These are phyloP conservation scores for Ichthyophthirius multifiliis DNA, from an alignment of 169 alveolate species.

Conservation along the genomic window DNA sequence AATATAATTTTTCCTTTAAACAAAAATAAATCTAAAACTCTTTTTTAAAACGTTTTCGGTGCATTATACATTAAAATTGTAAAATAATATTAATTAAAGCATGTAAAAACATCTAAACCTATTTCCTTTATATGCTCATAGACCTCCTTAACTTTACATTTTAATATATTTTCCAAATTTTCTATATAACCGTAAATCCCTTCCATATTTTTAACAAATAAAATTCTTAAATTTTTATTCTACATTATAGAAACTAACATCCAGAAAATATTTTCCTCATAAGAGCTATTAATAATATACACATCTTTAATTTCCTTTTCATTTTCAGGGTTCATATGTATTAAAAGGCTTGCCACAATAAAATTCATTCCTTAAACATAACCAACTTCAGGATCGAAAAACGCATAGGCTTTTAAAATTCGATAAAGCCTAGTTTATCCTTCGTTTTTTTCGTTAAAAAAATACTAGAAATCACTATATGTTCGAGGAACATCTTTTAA, in stretches of 20 bases:
- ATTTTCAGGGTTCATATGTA: conserved; percentile 17
- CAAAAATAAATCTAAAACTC: conserved; percentile 6
- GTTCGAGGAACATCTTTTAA: not conserved
- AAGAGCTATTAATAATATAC: not conserved
- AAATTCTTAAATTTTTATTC: not conserved
- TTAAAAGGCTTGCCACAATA: not conserved
- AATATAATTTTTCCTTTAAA: not conserved
- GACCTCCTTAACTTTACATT: no score
- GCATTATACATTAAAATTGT: conserved; percentile 8
- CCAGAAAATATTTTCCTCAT: conserved; percentile 3
- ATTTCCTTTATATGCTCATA: no score
- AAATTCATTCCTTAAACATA: conserved; percentile 21
- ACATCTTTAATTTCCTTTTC: not conserved
- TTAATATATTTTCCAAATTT: no score
- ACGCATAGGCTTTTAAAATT: not conserved
- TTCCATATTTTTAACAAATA: not conserved
- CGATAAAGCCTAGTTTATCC: not conserved
- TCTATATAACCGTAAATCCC: no score
- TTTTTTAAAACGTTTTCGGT: not conserved
- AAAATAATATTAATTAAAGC: not conserved
- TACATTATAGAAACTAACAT: conserved; percentile 9
- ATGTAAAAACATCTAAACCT: no score
- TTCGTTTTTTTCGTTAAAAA: no score
- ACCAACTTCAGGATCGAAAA: not conserved
- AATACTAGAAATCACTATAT: conserved; percentile 10